A percentile compares a stretch with the other conserved stretches of the same genome.
These are phyloP conservation scores for Xylaria sp. DNA, from an alignment of 2,329 filamentous ascomycete genomes.

Conservation along the genomic window DNA sequence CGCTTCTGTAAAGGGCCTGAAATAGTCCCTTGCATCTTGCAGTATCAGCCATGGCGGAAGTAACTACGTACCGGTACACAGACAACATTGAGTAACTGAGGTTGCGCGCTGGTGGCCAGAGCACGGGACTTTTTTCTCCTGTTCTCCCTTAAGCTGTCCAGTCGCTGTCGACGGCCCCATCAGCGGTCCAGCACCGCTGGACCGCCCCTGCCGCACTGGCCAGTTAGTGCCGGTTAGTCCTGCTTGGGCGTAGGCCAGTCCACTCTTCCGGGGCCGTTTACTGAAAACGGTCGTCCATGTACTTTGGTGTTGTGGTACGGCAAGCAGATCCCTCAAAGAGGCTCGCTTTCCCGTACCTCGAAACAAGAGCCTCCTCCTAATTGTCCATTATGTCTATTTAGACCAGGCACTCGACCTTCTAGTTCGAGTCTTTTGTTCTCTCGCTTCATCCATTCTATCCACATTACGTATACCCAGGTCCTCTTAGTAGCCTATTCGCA, in stretches of 20 bases:
- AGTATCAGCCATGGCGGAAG: background rate
- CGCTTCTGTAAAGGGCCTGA: constrained; percentile 40
- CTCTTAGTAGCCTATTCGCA: background rate
- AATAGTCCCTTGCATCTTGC: constrained; percentile 39
- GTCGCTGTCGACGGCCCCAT: background rate
- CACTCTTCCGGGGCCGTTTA: constrained; percentile 28
- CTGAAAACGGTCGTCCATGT: constrained; percentile 34
- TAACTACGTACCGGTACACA: constrained; percentile 1
- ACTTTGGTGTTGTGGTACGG: constrained; percentile 23
- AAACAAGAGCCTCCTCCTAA: constrained; percentile 25
- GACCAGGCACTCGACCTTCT: constrained; percentile 1
- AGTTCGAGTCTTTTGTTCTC: background rate
- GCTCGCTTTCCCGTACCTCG: constrained; percentile 7
- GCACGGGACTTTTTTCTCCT: constrained; percentile 34
- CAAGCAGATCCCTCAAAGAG: constrained; percentile 3
- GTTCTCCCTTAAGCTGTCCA: constrained; percentile 1
- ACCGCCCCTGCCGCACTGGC: constrained; percentile 10
- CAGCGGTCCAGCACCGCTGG: background rate
- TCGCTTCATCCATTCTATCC: background rate
- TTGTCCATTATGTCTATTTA: constrained; percentile 22
- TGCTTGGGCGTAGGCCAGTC: constrained; percentile 29
- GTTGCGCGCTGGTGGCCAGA: constrained; percentile 20
- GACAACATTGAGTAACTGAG: background rate
- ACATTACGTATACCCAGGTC: constrained; percentile 4
- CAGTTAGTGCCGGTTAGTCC: constrained; percentile 17